Evolutionary conservation across 176 grass and related monocot genomes (phyloP).

Genomic region (Musa acuminata): DNA sequence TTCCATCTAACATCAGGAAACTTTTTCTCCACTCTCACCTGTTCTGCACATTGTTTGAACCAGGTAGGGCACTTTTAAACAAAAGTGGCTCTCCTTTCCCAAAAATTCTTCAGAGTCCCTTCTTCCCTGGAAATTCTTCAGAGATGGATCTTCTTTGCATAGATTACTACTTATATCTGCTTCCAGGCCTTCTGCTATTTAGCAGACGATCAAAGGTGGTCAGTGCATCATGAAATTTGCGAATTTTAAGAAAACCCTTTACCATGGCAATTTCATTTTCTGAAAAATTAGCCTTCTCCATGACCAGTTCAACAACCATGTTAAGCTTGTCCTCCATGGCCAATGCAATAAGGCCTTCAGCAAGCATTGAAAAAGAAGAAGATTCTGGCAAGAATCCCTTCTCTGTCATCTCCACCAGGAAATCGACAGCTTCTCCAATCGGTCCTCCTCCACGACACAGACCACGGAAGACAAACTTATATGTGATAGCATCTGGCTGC

Average conservation of each 20-base stretch:
- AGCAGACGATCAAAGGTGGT: slow-evolving; percentile 51
- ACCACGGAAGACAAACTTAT: slow-evolving; percentile 73
- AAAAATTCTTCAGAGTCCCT: not conserved
- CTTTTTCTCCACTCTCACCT: not conserved
- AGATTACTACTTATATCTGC: slow-evolving; percentile 13
- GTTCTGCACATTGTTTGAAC: not conserved
- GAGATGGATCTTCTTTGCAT: not conserved
- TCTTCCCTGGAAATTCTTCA: not conserved
- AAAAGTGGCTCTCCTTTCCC: not conserved
- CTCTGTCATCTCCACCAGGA: slow-evolving; percentile 69
- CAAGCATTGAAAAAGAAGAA: slow-evolving; percentile 64
- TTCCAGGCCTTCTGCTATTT: slow-evolving; percentile 33
- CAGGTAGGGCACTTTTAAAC: not conserved
- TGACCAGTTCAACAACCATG: slow-evolving; percentile 46
- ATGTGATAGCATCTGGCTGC: slow-evolving; percentile 65
- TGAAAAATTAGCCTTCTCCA: slow-evolving; percentile 44
- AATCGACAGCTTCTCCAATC: slow-evolving; percentile 78
- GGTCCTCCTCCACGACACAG: slow-evolving; percentile 64
- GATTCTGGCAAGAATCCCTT: slow-evolving; percentile 69
- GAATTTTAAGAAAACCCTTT: slow-evolving; percentile 70
- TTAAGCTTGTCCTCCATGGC: slow-evolving; percentile 70
- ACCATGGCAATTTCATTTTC: slow-evolving; percentile 56
- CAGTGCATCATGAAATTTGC: slow-evolving; percentile 76
- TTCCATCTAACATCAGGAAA: not conserved
- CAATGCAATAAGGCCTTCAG: slow-evolving; percentile 68